Evolutionary conservation across 176 grass and related monocot species (phyloP).

Genomic region (Leersia perrieri): DNA sequence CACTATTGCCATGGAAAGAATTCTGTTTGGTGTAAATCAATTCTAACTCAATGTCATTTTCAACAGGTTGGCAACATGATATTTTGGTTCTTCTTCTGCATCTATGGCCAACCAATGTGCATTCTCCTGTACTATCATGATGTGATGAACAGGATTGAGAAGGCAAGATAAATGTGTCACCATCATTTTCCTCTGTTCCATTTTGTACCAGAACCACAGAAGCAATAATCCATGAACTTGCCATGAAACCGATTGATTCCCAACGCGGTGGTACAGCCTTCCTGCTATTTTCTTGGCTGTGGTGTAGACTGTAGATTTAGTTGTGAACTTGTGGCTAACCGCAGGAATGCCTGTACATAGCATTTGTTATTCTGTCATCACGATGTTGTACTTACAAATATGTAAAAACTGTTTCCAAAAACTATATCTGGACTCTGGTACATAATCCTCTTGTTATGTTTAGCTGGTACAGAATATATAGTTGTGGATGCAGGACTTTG

Average conservation of each 20-base stretch:
- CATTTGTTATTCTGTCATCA: neutral
- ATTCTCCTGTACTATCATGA: constrained; percentile 96
- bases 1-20: neutral
- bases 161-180: constrained; percentile 12
- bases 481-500: no score
- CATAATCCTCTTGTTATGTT: neutral
- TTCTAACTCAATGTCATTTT: constrained; percentile 25
- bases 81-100: constrained; percentile 99
- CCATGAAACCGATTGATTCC: neutral
- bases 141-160: constrained; percentile 81
- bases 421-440: neutral
- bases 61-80: constrained; percentile 95
- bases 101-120: constrained; percentile 91
- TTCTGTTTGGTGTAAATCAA: neutral
- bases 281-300: neutral
- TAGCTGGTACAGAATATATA: no score
- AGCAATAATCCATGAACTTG: constrained; percentile 30
- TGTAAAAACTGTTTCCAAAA: neutral
- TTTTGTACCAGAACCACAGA: neutral
- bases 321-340: neutral
- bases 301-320: neutral
- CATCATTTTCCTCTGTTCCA: neutral
- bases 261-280: neutral
- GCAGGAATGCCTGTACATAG: constrained; percentile 24
- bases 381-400: neutral